A percentile compares a stretch with the other conserved stretches of the same genome.
Evolutionary conservation across 2,329 filamentous ascomycete genomes (phyloP).

Genomic region (Botrytis fabae): DNA sequence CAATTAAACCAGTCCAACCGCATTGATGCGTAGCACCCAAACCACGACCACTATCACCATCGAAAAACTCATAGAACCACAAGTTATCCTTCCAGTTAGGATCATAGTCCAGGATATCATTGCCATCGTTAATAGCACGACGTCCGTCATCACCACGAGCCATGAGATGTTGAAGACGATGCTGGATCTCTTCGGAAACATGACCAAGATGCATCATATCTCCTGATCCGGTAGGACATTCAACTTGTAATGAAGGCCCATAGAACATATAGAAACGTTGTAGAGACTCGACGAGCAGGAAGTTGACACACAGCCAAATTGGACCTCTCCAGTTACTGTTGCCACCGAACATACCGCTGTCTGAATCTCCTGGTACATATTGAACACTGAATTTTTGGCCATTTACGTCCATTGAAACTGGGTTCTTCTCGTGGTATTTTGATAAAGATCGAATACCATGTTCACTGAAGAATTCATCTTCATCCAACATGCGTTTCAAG

Average conservation of each 20-base stretch:
- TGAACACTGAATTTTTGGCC: slow-evolving; percentile 83
- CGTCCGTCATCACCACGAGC: slow-evolving; percentile 80
- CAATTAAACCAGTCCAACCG: slow-evolving; percentile 93
- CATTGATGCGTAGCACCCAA: slow-evolving; percentile 92
- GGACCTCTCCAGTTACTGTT: slow-evolving; percentile 98
- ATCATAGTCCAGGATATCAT: slow-evolving; percentile 85
- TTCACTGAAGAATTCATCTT: slow-evolving; percentile 87
- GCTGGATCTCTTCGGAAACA: slow-evolving; percentile 92
- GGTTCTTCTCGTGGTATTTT: slow-evolving; percentile 85
- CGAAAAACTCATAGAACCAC: slow-evolving; percentile 98
- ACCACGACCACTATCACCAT: slow-evolving; percentile 85
- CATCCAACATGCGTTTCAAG: slow-evolving; percentile 86
- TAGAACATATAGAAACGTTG: slow-evolving; percentile 97
- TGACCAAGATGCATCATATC: slow-evolving; percentile 95
- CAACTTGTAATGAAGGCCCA: slow-evolving; percentile 81
- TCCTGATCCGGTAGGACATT: slow-evolving; percentile 90
- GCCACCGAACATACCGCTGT: slow-evolving; percentile 90
- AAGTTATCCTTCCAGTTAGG: slow-evolving; percentile 90
- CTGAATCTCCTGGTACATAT: slow-evolving; percentile 93
- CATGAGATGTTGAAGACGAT: slow-evolving; percentile 90
- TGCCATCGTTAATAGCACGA: slow-evolving; percentile 83
- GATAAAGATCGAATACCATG: slow-evolving; percentile 91
- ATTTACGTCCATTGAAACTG: slow-evolving; percentile 94
- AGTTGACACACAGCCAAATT: slow-evolving; percentile 96
- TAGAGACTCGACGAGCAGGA: slow-evolving; percentile 89